Evolutionary conservation across 345 rosid species (phyloP).

Genomic region (Cardamine resedifolia): DNA sequence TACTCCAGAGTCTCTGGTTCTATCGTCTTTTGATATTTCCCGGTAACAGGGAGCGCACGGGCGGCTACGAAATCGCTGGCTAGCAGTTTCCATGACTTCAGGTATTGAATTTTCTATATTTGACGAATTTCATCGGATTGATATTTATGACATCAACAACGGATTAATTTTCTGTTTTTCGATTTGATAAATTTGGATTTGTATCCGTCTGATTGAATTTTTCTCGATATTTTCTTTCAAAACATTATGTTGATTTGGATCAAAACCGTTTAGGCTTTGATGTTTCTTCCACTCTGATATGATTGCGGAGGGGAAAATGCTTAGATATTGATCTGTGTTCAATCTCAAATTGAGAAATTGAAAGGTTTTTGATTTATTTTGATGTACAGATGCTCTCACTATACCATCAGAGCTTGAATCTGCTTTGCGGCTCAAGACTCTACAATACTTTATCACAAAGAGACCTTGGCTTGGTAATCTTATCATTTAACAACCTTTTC

Average conservation of each 20-base stretch:
- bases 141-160: not conserved
- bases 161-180: not conserved
- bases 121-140: not conserved
- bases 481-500: not conserved
- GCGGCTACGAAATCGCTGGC: constrained; percentile 22
- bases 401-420: constrained; percentile 82
- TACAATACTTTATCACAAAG: constrained; percentile 60
- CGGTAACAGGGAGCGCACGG: constrained; percentile 30
- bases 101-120: constrained; percentile 2
- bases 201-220: not conserved
- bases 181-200: constrained; percentile 3
- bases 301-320: not conserved
- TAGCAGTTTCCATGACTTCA: constrained; percentile 33
- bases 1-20: constrained; percentile 16
- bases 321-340: not conserved
- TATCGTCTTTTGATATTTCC: constrained; percentile 21
- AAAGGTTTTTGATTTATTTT: not conserved
- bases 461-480: constrained; percentile 94
- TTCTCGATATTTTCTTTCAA: not conserved
- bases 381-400: constrained; percentile 54
- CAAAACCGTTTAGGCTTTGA: not conserved
- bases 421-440: constrained; percentile 72
- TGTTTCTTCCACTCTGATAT: not conserved
- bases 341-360: constrained; percentile 6
- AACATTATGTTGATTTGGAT: not conserved